Evolutionary conservation across 306 rosid species (phyloP).

Genomic region (Quillaja saponaria): DNA sequence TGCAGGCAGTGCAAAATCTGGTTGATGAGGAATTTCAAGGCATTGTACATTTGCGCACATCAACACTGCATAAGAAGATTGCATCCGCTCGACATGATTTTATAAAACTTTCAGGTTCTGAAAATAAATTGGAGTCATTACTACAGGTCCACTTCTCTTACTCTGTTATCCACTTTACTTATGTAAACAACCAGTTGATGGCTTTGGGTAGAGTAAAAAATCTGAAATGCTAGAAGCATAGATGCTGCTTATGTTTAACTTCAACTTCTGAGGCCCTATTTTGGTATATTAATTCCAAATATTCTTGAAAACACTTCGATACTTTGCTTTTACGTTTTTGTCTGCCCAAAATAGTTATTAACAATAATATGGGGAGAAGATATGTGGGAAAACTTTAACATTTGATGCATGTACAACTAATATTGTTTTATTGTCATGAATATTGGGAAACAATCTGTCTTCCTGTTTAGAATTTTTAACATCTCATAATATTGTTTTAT

Average conservation of each 20-base stretch:
- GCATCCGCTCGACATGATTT: constrained; percentile 96
- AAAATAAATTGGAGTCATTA: constrained; percentile 91
- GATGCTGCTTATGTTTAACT: constrained; percentile 2
- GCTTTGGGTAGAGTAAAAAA: constrained; percentile 22
- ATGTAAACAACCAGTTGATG: constrained; percentile 17
- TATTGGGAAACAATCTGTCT: too few species aligned
- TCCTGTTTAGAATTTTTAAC: too few species aligned
- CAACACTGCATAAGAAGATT: constrained; percentile 80
- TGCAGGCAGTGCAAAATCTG: constrained; percentile 88
- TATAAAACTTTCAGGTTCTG: constrained; percentile 81
- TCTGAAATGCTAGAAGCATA: not conserved
- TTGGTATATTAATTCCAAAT: too few species aligned
- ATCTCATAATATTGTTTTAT: too few species aligned
- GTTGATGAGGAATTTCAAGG: constrained; percentile 94
- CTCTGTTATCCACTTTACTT: constrained; percentile 10
- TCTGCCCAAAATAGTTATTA: too few species aligned
- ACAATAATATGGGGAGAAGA: too few species aligned
- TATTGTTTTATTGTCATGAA: too few species aligned
- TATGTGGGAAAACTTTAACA: too few species aligned
- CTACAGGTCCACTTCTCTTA: constrained; percentile 60
- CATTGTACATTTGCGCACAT: constrained; percentile 85
- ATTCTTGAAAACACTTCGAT: constrained; percentile 1
- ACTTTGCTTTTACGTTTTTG: not conserved
- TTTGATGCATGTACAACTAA: too few species aligned
- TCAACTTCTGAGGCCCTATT: constrained; percentile 3